Conservation (phyloP, 75 land plant species). For the Cunninghamia lanceolata region DNA sequence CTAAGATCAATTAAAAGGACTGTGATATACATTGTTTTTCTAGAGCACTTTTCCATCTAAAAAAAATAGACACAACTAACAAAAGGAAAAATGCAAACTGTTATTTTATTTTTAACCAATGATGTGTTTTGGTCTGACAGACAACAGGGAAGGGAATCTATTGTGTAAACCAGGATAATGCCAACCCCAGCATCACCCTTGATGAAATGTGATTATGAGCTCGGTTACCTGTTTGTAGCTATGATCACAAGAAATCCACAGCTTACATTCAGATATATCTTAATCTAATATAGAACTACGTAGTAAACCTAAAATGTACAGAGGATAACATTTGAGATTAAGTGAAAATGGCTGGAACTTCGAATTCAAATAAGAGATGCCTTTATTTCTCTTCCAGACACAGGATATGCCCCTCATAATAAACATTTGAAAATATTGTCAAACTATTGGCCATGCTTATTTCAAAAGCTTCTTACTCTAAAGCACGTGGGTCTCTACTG, state of each 20-base stretch:
- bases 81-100: no score
- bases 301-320: background rate
- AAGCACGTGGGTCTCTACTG: background rate
- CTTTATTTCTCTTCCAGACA: no score
- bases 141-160: no score
- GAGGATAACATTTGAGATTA: background rate
- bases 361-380: background rate
- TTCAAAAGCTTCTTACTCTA: background rate
- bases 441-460: background rate
- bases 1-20: background rate
- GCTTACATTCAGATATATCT: background rate
- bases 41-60: background rate
- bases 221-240: background rate
- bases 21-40: background rate
- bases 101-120: no score
- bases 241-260: background rate
- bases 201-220: background rate
- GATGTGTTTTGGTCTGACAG: no score
- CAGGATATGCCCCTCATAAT: background rate
- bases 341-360: background rate
- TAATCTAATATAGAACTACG: background rate
- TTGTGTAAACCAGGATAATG: no score
- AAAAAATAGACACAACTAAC: background rate
- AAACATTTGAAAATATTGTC: no score
- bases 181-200: no score